These are phyloP conservation scores for Rhododendron griersonianum DNA, from an alignment of 148 eudicot genomes.

Conservation along the genomic window DNA sequence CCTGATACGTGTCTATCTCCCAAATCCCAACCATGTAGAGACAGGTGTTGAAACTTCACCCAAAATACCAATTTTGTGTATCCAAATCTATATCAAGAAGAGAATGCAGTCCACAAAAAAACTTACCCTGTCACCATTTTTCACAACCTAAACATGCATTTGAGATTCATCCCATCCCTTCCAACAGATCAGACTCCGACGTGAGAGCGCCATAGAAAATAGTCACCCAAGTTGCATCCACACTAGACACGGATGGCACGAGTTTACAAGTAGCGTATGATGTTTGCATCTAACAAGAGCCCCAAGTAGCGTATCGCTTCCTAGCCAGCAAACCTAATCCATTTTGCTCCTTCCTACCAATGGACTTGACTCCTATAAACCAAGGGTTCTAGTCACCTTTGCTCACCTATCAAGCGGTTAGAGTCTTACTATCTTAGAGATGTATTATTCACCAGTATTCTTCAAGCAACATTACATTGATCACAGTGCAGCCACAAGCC, in stretches of 20 bases:
- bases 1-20: not conserved
- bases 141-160: not conserved
- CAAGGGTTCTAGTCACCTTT: not conserved
- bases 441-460: not conserved
- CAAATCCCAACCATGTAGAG: not conserved
- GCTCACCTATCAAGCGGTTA: not conserved
- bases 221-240: not conserved
- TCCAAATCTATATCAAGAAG: not conserved
- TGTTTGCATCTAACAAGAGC: not conserved
- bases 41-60: not conserved
- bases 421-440: not conserved
- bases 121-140: not conserved
- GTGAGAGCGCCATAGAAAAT: not conserved
- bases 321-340: not conserved
- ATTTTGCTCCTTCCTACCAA: not conserved
- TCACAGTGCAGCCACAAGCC: not conserved
- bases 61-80: not conserved
- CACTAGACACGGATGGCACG: not conserved
- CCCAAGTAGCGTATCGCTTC: too few relatives aligned
- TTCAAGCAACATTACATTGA: not conserved
- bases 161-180: not conserved
- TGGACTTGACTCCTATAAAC: not conserved
- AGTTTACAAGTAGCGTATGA: not conserved
- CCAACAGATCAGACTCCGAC: not conserved
- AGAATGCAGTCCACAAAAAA: not conserved